A percentile compares a stretch with the other conserved stretches of the same genome.
phyloP scores from a whole-genome alignment of 768 basidiomycete genomes.

The Tulasnella sp. region DNA sequence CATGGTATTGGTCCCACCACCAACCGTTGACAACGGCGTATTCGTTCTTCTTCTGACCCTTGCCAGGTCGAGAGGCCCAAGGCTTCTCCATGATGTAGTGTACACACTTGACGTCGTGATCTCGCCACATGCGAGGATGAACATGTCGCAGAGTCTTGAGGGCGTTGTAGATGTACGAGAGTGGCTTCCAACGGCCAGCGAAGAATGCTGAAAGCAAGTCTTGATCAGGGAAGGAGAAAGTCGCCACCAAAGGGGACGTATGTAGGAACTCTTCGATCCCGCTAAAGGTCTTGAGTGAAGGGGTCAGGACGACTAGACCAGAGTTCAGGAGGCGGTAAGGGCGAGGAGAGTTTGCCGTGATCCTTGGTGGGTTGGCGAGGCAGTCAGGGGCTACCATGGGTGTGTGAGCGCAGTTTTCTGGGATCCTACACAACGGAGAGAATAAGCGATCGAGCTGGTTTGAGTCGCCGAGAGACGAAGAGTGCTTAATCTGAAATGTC shows the following conservation, averaged over 20 bases:
- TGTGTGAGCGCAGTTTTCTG: slow-evolving; percentile 83
- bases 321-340: slow-evolving; percentile 81
- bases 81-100: slow-evolving; percentile 91
- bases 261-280: slow-evolving; percentile 45
- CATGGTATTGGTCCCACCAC: slow-evolving; percentile 13
- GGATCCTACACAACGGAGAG: slow-evolving; percentile 47
- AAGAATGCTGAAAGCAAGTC: slow-evolving; percentile 79
- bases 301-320: slow-evolving; percentile 74
- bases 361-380: slow-evolving; percentile 33
- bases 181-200: slow-evolving; percentile 59
- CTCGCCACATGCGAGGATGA: slow-evolving; percentile 69
- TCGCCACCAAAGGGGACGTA: slow-evolving; percentile 40
- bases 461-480: background rate
- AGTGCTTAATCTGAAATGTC: background rate
- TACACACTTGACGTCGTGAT: slow-evolving; percentile 71
- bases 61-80: slow-evolving; percentile 34
- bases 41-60: background rate
- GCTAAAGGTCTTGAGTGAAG: slow-evolving; percentile 45
- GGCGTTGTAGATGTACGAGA: slow-evolving; percentile 86
- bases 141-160: slow-evolving; percentile 69
- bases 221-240: slow-evolving; percentile 79
- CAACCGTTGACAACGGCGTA: background rate
- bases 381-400: slow-evolving; percentile 36
- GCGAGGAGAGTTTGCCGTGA: slow-evolving; percentile 41
- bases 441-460: slow-evolving; percentile 16